Evolutionary conservation across 371 early-diverging fungal genomes (phyloP), one percentile per base, ranked within the genome.

Genomic region (Rhizopus sp.): DNA sequence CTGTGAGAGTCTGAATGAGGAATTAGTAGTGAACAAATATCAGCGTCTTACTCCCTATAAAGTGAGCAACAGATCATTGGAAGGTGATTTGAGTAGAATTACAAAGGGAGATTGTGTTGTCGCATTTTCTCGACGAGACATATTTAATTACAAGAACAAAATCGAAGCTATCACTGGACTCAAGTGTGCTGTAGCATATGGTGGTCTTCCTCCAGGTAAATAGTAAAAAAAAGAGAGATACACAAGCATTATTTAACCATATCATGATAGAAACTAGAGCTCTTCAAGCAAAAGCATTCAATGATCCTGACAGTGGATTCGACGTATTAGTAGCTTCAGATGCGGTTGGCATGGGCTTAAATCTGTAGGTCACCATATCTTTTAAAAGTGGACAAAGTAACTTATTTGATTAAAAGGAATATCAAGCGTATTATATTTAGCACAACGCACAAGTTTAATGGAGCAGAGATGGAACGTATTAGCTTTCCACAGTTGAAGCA

Each of bases 331-430:
- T 98, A 10, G 95, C 97, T 5, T 92, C 93, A 45, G 98, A 98
- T 76, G 98, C 98, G 0, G 85, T 98, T 41, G 98, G 98, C 31
- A 97, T 98, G 97, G 98, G 98, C 0, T 77, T 97, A 55, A 48
- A 52, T 33, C n/a, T 31, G 40, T 16, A 29, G 17, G 45, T 35
- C 5, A n/a, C 33, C 13, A 10, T 5, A 30, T 51, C 1, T 40
- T 35, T 55, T 40, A 17, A 7, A 12, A 29, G 5, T 9, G 12
- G 23, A 23, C 5, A 16, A 29, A 3, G 1, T 46, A 39, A 32
- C 23, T 23, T 23, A 23, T 23, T 23, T 23, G 23, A 23, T 23
- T 23, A 23, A 23, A 70, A 90, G 89, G 15, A 92, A 93, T 46
- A 96, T 96, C 61, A 84, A 87, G 16, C 90, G 96, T 12, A 78